Evolutionary conservation across 768 basidiomycete genomes (phyloP), one percentile per base, ranked within the genome.

Genomic region (Boletus pseudo-olivaceus): DNA sequence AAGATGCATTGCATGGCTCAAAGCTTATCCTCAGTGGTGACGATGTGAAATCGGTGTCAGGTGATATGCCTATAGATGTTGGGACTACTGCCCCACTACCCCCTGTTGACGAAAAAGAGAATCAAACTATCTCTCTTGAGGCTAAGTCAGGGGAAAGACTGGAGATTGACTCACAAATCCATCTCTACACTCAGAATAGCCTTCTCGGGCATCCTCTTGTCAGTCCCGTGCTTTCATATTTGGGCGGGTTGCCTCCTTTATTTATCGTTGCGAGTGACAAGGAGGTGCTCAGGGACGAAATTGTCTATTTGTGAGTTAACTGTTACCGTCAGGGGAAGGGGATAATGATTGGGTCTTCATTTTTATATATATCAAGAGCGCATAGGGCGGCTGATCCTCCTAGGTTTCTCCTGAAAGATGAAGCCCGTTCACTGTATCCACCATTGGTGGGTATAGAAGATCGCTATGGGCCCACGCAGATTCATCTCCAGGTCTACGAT

Each of bases 401-500:
- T 4, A 77, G 74, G 56, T 96, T 82, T 67, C 76, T 81, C 0
- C 51, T 82, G 12, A 75, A 66, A 43, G 73, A 82, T 4, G 70
- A 73, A 6, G 69, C 72, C 1, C 76, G 76, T 35, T 66, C 63
- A 26, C 57, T 90, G 42, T 90, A 88, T 60, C 84, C 87, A 19
- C 60, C 73, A 7, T 66, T 88, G 23, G 64, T 74, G 8, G 80
- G 75, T 11, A 83, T 87, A 56, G 85, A 84, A 63, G 61, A 69
- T 15, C 75, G 76, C 11, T 71, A 72, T 59, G 66, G 70, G n/a
- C 76, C 88, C 2, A 93, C 94, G 1, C 78, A 85, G 52, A 93
- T 96, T 17, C 94, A 98, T 73, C 75, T 98, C 11, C 94, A 98
- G 68, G 84, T 97, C 1, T 97, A 93, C 65, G 94, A 98, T 65